Conservation (phyloP, 2,329 filamentous ascomycete species). For the Dactylellina haptotyla region DNA sequence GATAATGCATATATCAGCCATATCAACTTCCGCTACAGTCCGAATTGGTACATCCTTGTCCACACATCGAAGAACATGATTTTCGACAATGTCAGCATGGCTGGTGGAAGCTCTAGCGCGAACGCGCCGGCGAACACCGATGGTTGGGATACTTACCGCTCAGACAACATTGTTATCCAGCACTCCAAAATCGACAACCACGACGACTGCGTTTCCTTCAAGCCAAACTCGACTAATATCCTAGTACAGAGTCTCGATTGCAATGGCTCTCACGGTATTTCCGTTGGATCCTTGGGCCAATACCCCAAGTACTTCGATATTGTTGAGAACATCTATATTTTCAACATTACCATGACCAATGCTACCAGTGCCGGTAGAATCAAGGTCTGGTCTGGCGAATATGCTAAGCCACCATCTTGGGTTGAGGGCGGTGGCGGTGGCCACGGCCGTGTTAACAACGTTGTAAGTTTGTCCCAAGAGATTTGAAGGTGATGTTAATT, state of each 20-base stretch:
- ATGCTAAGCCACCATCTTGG: constrained; percentile 70
- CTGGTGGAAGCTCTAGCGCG: constrained; percentile 66
- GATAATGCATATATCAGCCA: constrained; percentile 70
- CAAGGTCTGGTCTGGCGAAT: constrained; percentile 77
- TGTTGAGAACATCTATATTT: constrained; percentile 74
- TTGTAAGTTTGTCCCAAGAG: no score
- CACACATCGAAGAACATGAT: constrained; percentile 74
- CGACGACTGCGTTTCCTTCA: constrained; percentile 79
- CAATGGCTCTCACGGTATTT: constrained; percentile 77
- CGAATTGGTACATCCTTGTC: constrained; percentile 72
- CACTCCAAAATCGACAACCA: constrained; percentile 73
- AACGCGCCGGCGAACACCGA: constrained; percentile 74
- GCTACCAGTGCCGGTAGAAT: constrained; percentile 73
- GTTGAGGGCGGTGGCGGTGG: constrained; percentile 76
- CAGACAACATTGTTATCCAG: constrained; percentile 72
- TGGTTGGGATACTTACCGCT: constrained; percentile 73
- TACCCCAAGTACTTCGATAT: constrained; percentile 73
- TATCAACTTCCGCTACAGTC: constrained; percentile 70
- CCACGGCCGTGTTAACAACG: constrained; percentile 71
- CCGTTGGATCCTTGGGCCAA: constrained; percentile 76
- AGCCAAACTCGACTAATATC: constrained; percentile 76
- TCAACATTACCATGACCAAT: constrained; percentile 70
- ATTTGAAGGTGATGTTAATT: no score
- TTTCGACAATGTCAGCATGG: constrained; percentile 72
- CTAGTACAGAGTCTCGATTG: constrained; percentile 74